Percentiles rank a stretch among this genome's conserved stretches.
phyloP scores from a whole-genome alignment of 2,329 filamentous ascomycete genomes.

The Alternaria ethzedia region DNA sequence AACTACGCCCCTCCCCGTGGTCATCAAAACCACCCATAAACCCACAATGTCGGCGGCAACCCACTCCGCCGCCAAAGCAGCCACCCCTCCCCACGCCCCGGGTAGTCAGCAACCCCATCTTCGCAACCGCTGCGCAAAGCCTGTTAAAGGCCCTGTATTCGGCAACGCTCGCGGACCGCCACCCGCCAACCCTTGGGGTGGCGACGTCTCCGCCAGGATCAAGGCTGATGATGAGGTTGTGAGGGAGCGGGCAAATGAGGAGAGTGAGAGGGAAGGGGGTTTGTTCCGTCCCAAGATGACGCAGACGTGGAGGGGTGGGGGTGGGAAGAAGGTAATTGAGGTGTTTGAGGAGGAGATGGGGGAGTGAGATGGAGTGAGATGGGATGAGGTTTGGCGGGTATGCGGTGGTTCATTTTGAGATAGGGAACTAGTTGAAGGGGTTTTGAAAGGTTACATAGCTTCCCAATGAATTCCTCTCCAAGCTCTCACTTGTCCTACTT shows the following conservation, averaged over 20 bases:
- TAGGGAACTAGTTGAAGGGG: too few relatives aligned
- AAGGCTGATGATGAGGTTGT: neutral
- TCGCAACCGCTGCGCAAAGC: neutral
- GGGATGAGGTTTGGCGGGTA: too few relatives aligned
- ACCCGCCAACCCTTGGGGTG: neutral
- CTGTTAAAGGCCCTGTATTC: neutral
- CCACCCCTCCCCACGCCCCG: neutral
- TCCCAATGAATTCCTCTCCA: neutral
- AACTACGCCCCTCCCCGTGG: neutral
- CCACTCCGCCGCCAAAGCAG: neutral
- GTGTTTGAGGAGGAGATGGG: neutral
- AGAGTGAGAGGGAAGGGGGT: neutral
- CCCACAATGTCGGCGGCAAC: neutral
- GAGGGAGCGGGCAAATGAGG: neutral
- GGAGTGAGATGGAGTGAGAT: neutral
- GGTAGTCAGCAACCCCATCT: neutral
- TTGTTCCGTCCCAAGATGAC: neutral
- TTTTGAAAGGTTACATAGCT: too few relatives aligned
- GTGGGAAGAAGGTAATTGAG: neutral
- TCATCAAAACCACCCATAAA: neutral
- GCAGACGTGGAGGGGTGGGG: neutral
- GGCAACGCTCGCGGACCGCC: neutral
- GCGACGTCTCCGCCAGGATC: neutral
- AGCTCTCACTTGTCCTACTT: neutral
- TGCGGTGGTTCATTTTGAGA: too few relatives aligned